Evolutionary conservation across 306 rosid genomes (phyloP), one percentile per base, ranked within the genome.

Genomic region (Abrus precatorius): DNA sequence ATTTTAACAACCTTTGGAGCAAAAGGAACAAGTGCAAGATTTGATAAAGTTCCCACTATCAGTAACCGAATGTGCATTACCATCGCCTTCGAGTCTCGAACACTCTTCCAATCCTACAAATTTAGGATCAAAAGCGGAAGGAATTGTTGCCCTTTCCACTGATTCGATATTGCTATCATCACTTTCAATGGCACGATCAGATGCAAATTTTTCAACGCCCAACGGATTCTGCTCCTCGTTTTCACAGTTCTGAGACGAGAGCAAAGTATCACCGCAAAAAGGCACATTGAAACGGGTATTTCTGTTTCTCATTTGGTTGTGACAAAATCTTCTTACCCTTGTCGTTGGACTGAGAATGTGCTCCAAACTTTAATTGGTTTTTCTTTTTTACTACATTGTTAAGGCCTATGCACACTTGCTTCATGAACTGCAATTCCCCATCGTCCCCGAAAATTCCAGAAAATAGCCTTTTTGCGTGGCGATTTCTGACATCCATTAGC

Each of bases 1-100:
- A 49, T 27, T 28, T 61, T 36, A 49, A 64, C 29, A 53, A 95
- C 99, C 99, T 93, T 92, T 92, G 76, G 94, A 82, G 87, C 99
- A 95, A 79, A 95, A 93, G 50, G 90, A 69, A 81, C 99, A 95
- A 44, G 90, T 81, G 85, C 99, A 95, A 40, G 45, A 57, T 78
- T 89, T 90, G 10, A 91, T 76, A 56, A 74, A 48, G 47, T 90
- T 94, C 2, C 5, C 56, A 5, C 12, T 40, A 44, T 5, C 82
- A 76, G 40, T 76, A 65, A 49, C 69, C 50, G 49, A 8, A 81
- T 61, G 84, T 30, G 76, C 54, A 45, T 5, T 72, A 2, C 47
- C 85, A 52, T 66, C 80, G n/a, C 56, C 83, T 82, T 78, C 82
- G 1, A 84, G 88, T 20, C 74, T 80, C 20, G 86, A 57, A 61